These are phyloP conservation scores for Hibiscus syriacus DNA, from an alignment of 345 rosid species.

Conservation along the genomic window DNA sequence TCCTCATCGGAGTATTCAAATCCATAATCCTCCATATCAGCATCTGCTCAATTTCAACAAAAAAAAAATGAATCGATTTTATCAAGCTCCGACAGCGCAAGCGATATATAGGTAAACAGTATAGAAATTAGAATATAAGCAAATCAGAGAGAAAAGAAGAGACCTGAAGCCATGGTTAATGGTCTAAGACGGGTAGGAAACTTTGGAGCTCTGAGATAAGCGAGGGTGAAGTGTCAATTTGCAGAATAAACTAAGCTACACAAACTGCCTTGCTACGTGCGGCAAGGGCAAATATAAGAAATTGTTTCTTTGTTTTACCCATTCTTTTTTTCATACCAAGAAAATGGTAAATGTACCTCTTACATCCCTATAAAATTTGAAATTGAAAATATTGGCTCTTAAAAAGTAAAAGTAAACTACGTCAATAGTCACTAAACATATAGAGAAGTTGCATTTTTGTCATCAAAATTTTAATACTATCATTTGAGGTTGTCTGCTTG, in stretches of 20 bases:
- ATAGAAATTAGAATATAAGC: not conserved
- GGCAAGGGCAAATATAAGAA: not conserved
- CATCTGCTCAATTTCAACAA: conserved; percentile 43
- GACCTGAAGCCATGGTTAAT: conserved; percentile 12
- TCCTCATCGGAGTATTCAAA: conserved; percentile 98
- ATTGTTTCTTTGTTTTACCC: too few species aligned
- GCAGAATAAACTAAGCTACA: not conserved
- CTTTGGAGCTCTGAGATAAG: not conserved
- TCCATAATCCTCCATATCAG: conserved; percentile 99
- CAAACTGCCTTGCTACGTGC: not conserved
- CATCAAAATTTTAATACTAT: too few species aligned
- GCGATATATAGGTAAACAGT: not conserved
- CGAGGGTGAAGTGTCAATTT: not conserved
- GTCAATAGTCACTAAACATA: too few species aligned
- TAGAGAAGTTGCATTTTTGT: too few species aligned
- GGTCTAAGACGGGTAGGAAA: not conserved
- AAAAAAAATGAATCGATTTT: not conserved
- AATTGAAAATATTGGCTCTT: too few species aligned
- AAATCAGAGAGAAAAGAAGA: not conserved
- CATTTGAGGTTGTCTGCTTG: too few species aligned
- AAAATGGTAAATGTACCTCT: too few species aligned
- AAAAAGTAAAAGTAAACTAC: too few species aligned
- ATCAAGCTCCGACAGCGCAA: not conserved
- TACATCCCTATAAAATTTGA: too few species aligned
- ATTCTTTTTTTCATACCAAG: too few species aligned